phyloP scores from a whole-genome alignment of 73 alveolate species.

The Durusdinium trenchii region DNA sequence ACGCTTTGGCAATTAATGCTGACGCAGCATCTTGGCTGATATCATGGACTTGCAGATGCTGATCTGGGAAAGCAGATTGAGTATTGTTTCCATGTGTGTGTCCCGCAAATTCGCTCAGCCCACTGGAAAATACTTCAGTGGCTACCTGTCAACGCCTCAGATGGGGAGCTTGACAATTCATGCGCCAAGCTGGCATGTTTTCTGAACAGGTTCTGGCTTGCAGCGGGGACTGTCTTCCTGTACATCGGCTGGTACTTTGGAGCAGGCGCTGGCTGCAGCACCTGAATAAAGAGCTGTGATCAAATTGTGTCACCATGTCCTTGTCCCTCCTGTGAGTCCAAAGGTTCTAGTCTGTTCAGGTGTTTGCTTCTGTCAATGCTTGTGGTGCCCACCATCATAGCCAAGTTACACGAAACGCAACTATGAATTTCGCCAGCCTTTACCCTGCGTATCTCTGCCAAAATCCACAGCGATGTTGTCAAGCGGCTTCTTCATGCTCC shows the following conservation, averaged over 20 bases:
- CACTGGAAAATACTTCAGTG: conserved; percentile 35
- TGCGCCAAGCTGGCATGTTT: neutral
- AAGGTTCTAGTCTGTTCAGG: neutral
- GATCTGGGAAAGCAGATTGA: neutral
- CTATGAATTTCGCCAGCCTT: conserved; percentile 51
- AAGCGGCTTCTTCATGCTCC: conserved; percentile 88
- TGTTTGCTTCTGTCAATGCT: neutral
- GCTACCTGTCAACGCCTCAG: conserved; percentile 51
- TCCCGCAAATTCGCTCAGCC: neutral
- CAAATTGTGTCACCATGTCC: neutral
- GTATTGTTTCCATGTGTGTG: neutral
- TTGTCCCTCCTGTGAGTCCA: neutral
- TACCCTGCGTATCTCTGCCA: conserved; percentile 83
- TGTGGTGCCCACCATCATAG: neutral
- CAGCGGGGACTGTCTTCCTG: conserved; percentile 27
- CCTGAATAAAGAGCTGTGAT: neutral
- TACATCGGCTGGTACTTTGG: conserved; percentile 81
- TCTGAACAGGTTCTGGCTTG: conserved; percentile 66
- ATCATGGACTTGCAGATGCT: neutral
- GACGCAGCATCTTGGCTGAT: conserved; percentile 14
- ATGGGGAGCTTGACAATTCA: too few species aligned
- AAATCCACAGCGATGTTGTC: conserved; percentile 55
- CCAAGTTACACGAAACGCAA: neutral
- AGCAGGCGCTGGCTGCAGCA: neutral
- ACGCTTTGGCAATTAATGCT: conserved; percentile 55